phyloP scores from a whole-genome alignment of 768 basidiomycete species.

The Tulasnella calospora region DNA sequence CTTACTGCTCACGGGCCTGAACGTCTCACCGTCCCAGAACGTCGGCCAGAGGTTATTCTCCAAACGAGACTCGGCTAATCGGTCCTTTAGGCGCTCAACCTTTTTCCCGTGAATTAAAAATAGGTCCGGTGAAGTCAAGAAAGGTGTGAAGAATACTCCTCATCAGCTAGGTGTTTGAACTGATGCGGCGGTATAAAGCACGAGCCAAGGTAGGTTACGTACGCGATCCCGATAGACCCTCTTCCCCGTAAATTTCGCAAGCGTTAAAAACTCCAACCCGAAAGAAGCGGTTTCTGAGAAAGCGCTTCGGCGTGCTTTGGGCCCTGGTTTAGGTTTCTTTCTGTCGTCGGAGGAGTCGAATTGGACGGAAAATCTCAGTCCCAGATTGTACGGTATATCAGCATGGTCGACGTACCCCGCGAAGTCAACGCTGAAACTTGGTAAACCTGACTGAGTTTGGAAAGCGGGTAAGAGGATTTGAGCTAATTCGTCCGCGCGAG shows the following conservation, averaged over 20 bases:
- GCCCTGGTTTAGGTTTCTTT: conserved; percentile 8
- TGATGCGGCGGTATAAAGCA: background rate
- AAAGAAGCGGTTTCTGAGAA: conserved; percentile 73
- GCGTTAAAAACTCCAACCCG: conserved; percentile 80
- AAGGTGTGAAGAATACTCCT: too few species aligned
- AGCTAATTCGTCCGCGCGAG: conserved; percentile 51
- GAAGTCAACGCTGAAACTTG: conserved; percentile 65
- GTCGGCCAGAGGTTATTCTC: conserved; percentile 49
- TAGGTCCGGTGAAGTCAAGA: background rate
- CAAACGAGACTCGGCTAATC: conserved; percentile 47
- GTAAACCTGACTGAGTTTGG: conserved; percentile 62
- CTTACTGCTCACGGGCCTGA: conserved; percentile 30
- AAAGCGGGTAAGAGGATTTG: conserved; percentile 68
- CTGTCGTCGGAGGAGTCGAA: background rate
- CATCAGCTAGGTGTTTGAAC: too few species aligned
- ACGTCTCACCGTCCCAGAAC: conserved; percentile 50
- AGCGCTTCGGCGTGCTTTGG: conserved; percentile 34
- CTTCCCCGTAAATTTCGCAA: conserved; percentile 72
- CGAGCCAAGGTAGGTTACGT: background rate
- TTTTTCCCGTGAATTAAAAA: conserved; percentile 30
- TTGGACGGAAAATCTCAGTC: background rate
- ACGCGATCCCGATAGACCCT: conserved; percentile 32
- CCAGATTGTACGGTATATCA: too few species aligned
- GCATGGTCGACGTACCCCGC: conserved; percentile 44
- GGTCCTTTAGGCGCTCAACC: conserved; percentile 44